Base-by-base conservation (phyloP, 2,329 filamentous ascomycete species). In the Ceratocystis papillata region DNA sequence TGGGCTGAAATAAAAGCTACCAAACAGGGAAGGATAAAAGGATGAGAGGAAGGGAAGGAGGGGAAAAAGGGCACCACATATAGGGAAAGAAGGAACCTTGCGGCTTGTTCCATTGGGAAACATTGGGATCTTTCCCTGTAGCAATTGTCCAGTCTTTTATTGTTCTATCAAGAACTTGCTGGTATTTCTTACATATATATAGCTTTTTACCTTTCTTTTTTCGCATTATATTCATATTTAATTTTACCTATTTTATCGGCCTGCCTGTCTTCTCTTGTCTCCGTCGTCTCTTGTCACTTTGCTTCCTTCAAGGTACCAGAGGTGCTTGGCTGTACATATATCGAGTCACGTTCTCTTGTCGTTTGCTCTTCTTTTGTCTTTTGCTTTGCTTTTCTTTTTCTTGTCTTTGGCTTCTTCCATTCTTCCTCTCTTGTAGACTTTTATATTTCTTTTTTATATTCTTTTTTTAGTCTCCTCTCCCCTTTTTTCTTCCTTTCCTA, bases 31-130 rank as follows among this genome's bases (percentile, higher is more conserved):
- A 41, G 37, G 10, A 41, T 12, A 12, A 15, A 41, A 41, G 37
- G 37, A 41, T 41, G 10, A 2, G 8, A 48, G 46, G 17, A 64
- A 55, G 62, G 50, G 64, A 62, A 33, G 66, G 63, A 64, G 17
- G 45, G 46, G 46, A 22, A 48, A 48, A 22, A 48, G 46, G 46
- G 8, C 46, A 22, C 17, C 17, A 48, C 46, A 48, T n/a, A 50
- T 22, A 30, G 37, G 20, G 50, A 22, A 48, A 33, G 20, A 55
- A 57, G 50, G 48, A 45, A 59, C 37, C 63, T 37, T 65, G 48
- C 53, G 48, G 46, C 53, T 53, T 20, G 30, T 53, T 65, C 46
- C 46, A 37, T 53, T 25, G 25, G 22, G 33, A 57, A 25, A 64
- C 44, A 64, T 55, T 25, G 48, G 48, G 12, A 7, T 20, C 20